Evolutionary conservation across 75 land plant species (phyloP).

Genomic region (Picea sitchensis): DNA sequence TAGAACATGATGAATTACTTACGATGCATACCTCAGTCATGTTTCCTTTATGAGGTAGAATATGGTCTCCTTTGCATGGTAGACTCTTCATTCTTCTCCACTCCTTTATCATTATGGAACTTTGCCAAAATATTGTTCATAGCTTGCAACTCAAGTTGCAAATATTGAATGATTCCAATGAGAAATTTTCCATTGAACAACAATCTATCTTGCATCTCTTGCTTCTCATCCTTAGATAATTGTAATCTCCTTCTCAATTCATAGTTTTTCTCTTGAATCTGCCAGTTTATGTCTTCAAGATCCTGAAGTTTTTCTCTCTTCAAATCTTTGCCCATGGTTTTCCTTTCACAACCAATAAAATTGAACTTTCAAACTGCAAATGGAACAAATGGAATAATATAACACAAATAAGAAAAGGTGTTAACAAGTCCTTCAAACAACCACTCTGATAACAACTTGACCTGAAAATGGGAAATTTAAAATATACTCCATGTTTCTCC

Average conservation of each 20-base stretch:
- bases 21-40: neutral
- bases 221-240: neutral
- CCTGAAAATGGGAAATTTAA: no score
- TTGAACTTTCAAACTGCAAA: no score
- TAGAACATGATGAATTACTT: neutral
- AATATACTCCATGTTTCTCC: no score
- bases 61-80: neutral
- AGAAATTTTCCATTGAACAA: neutral
- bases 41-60: neutral
- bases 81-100: neutral
- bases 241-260: neutral
- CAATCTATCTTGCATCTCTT: neutral
- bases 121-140: neutral
- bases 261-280: neutral
- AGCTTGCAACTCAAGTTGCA: no score
- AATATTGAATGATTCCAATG: no score
- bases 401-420: no score
- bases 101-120: neutral
- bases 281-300: neutral
- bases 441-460: no score
- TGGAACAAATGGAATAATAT: no score
- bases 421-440: no score
- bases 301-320: neutral
- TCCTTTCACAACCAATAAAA: neutral
- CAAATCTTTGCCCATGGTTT: neutral